Evolutionary conservation across 257 asterid genomes (phyloP).

Genomic region (Lycium barbarum): DNA sequence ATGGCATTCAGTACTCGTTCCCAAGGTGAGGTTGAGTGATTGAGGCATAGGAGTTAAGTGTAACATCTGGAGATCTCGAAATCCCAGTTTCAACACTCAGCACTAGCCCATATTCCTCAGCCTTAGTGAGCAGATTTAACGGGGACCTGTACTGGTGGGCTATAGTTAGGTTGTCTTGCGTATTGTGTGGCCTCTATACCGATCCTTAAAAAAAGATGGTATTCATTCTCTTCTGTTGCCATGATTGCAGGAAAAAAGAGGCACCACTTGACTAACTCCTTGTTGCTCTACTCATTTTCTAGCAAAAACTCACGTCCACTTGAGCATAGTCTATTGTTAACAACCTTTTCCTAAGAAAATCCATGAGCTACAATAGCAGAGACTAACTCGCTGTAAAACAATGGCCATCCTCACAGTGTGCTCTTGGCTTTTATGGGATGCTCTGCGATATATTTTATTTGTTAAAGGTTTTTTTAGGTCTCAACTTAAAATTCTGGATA

Average conservation of each 20-base stretch:
- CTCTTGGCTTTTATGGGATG: not conserved
- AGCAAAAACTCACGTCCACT: not conserved
- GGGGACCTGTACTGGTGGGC: not conserved
- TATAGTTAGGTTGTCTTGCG: not conserved
- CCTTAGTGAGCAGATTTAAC: not conserved
- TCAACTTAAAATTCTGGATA: not conserved
- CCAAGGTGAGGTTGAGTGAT: not conserved
- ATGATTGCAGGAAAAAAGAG: not conserved
- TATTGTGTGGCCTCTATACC: not conserved
- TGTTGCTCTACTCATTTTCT: not conserved
- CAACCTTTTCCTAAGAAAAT: not conserved
- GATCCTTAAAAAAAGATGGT: not conserved
- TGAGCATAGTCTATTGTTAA: not conserved
- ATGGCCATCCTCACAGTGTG: not conserved
- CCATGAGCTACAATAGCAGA: not conserved
- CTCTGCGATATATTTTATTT: not conserved
- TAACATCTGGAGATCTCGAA: not conserved
- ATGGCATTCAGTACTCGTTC: not conserved
- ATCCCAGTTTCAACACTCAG: not conserved
- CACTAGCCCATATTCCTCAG: not conserved
- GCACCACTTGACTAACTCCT: not conserved
- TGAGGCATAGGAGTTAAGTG: not conserved
- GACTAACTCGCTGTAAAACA: slow-evolving; percentile 14
- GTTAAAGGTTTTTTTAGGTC: not conserved
- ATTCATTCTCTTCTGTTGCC: not conserved